Conservation (phyloP, 495 filamentous ascomycete species). For the Parathielavia appendiculata region DNA sequence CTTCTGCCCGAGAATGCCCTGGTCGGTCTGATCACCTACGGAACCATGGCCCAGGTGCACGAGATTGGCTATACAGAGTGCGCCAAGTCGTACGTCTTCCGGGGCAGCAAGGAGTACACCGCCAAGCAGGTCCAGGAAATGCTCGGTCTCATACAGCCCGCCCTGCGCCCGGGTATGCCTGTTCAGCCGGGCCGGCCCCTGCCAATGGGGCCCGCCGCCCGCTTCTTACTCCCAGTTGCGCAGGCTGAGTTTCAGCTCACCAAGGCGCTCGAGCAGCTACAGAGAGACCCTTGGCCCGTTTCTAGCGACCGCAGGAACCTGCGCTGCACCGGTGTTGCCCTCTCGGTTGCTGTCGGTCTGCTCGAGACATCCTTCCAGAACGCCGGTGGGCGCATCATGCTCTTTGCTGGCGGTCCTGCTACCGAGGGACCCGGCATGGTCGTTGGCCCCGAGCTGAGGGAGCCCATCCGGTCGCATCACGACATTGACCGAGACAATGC, state of each 20-base stretch:
- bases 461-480: slow-evolving; percentile 97
- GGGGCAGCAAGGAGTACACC: slow-evolving; percentile 94
- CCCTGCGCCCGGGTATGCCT: slow-evolving; percentile 72
- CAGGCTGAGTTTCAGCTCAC: slow-evolving; percentile 98
- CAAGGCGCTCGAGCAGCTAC: slow-evolving; percentile 91
- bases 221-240: slow-evolving; percentile 91
- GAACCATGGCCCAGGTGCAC: slow-evolving; percentile 98
- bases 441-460: slow-evolving; percentile 92
- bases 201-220: slow-evolving; percentile 72
- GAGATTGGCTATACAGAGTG: slow-evolving; percentile 98
- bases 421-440: slow-evolving; percentile 97
- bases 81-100: slow-evolving; percentile 99
- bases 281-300: slow-evolving; percentile 97
- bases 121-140: slow-evolving; percentile 98
- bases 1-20: slow-evolving; percentile 88
- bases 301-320: slow-evolving; percentile 88
- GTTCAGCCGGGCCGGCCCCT: slow-evolving; percentile 71
- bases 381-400: slow-evolving; percentile 90
- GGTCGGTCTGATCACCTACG: slow-evolving; percentile 92
- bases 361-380: slow-evolving; percentile 95
- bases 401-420: slow-evolving; percentile 90
- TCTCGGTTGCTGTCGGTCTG: slow-evolving; percentile 89
- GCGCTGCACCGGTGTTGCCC: slow-evolving; percentile 91
- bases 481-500: slow-evolving; percentile 98
- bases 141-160: slow-evolving; percentile 71